These are phyloP conservation scores for Fraxinus americana DNA, from an alignment of 257 asterid species.

Conservation along the genomic window DNA sequence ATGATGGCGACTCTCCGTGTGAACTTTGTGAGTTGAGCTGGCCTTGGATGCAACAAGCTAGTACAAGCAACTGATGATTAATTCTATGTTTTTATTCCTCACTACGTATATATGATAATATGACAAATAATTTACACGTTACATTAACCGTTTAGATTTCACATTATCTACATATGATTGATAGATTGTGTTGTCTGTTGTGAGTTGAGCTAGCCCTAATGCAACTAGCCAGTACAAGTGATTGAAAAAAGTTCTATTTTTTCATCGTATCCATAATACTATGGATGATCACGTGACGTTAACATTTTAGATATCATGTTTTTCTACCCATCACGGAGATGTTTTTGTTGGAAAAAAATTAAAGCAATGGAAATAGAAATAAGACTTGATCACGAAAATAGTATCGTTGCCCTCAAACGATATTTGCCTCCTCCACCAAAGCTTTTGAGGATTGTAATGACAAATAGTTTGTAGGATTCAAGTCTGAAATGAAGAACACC, in stretches of 20 bases:
- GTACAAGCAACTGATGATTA: slow-evolving; percentile 5
- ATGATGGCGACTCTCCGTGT: slow-evolving; percentile 72
- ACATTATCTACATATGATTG: not conserved
- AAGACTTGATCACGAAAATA: no score
- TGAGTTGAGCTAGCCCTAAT: not conserved
- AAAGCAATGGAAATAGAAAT: no score
- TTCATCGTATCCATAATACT: not conserved
- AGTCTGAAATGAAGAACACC: no score
- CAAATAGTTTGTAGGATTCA: no score
- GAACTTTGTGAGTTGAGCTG: slow-evolving; percentile 74
- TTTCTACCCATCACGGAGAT: no score
- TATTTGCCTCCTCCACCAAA: no score
- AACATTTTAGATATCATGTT: not conserved
- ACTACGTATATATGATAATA: not conserved
- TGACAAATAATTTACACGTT: no score
- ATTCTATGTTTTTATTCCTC: not conserved
- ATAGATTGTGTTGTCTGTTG: not conserved
- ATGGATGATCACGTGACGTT: not conserved
- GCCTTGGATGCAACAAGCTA: slow-evolving; percentile 60
- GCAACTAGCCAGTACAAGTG: not conserved
- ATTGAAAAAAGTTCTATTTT: not conserved
- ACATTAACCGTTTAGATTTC: not conserved
- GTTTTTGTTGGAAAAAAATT: no score
- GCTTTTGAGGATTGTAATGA: no score
- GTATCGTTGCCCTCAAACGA: no score